These are phyloP conservation scores for Candida sphagnicola DNA, from an alignment of 805 yeast genomes.

Conservation along the genomic window DNA sequence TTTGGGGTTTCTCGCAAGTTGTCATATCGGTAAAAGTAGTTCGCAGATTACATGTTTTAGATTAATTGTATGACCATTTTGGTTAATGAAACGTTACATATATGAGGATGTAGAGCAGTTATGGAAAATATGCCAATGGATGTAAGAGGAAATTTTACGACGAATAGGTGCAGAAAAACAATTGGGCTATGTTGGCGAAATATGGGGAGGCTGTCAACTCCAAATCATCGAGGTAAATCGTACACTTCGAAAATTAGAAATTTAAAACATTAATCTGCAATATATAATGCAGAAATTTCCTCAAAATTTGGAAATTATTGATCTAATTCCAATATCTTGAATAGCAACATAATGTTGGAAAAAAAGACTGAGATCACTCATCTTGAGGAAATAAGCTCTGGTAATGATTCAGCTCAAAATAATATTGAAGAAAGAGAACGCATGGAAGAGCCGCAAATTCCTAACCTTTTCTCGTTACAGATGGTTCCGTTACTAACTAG, in stretches of 20 bases:
- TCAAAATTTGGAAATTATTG: background rate
- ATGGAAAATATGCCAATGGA: background rate
- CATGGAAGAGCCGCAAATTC: conserved; percentile 5
- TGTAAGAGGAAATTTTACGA: background rate
- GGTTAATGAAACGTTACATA: background rate
- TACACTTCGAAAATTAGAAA: too few relatives aligned
- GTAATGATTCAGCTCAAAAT: background rate
- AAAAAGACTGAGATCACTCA: background rate
- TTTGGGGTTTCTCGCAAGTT: too few relatives aligned
- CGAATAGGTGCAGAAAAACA: background rate
- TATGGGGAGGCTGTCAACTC: background rate
- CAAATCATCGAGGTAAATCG: background rate
- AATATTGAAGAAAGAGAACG: background rate
- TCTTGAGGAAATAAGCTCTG: background rate
- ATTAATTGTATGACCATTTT: background rate
- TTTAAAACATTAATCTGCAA: background rate
- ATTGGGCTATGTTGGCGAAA: too few relatives aligned
- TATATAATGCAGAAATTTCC: background rate
- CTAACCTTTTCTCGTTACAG: conserved; percentile 4
- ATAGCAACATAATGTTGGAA: background rate
- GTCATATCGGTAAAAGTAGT: too few relatives aligned
- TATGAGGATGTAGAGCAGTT: background rate
- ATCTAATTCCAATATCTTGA: background rate
- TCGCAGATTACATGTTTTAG: background rate
- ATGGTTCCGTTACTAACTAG: conserved; percentile 8